Evolutionary conservation across 108 stramenopile species (phyloP).

Genomic region (Cyclotella baltica): DNA sequence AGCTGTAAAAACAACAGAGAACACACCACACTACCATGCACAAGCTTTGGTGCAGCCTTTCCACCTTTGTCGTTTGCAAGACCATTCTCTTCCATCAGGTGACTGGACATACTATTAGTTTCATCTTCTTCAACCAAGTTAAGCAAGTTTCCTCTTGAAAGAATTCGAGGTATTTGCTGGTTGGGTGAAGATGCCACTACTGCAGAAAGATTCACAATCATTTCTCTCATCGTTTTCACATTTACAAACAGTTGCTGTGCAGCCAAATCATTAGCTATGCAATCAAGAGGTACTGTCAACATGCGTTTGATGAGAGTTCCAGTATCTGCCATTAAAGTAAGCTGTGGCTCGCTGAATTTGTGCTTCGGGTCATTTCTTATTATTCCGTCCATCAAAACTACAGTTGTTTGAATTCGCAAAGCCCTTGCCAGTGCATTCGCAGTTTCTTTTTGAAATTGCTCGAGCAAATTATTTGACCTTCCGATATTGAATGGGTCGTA

Average conservation of each 20-base stretch:
- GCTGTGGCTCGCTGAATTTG: background rate
- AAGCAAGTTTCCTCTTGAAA: too few relatives aligned
- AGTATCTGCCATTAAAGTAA: background rate
- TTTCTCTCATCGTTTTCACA: background rate
- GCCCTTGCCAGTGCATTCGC: background rate
- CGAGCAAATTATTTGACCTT: background rate
- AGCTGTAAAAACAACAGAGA: background rate
- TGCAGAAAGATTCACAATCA: background rate
- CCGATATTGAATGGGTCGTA: conserved; percentile 4
- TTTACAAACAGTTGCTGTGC: background rate
- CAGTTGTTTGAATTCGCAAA: background rate
- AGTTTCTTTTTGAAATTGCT: background rate
- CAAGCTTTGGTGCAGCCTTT: background rate
- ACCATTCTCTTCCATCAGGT: background rate
- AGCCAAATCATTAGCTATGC: background rate
- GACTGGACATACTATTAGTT: background rate
- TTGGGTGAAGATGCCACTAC: background rate
- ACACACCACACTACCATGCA: background rate
- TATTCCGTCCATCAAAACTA: background rate
- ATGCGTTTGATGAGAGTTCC: background rate
- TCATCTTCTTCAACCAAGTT: background rate
- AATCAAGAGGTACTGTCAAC: background rate
- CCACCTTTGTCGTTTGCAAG: background rate
- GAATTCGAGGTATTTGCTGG: background rate
- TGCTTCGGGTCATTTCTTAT: background rate